Conservation (phyloP, 78 protist genomes). For the Bigelowiella natans region DNA sequence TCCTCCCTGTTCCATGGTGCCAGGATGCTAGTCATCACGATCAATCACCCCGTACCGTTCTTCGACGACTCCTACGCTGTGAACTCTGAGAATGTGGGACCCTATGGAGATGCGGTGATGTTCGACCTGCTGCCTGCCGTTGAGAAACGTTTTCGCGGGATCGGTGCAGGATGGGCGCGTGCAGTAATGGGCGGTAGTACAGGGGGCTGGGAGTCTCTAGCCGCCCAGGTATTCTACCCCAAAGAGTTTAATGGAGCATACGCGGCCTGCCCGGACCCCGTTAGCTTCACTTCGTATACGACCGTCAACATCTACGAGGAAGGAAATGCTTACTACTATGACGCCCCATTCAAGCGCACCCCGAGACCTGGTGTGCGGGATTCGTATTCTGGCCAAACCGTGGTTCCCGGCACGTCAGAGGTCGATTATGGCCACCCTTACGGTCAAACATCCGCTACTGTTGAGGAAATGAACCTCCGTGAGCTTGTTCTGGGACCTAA, state of each 20-base stretch:
- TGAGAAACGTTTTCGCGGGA: background rate
- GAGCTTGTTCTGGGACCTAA: background rate
- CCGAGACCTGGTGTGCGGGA: background rate
- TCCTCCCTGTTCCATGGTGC: background rate
- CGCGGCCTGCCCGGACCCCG: slow-evolving; percentile 12
- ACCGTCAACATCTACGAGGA: background rate
- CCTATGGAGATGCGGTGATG: slow-evolving; percentile 1
- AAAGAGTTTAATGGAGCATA: background rate
- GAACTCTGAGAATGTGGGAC: background rate
- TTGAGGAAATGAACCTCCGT: background rate
- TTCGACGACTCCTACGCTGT: slow-evolving; percentile 14
- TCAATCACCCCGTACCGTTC: background rate
- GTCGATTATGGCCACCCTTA: background rate
- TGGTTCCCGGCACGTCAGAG: background rate
- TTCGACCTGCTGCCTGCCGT: background rate
- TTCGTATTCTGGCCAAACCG: background rate
- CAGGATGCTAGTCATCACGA: no score
- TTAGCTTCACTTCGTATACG: background rate
- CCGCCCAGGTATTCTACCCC: background rate
- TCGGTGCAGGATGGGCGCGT: slow-evolving; percentile 6
- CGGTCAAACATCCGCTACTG: slow-evolving; percentile 5
- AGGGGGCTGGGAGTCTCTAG: slow-evolving; percentile 16
- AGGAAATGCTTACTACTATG: background rate
- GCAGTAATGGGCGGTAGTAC: background rate
- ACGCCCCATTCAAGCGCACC: background rate